phyloP scores from a whole-genome alignment of 2,329 filamentous ascomycete species.

The Aspergillus sp. region DNA sequence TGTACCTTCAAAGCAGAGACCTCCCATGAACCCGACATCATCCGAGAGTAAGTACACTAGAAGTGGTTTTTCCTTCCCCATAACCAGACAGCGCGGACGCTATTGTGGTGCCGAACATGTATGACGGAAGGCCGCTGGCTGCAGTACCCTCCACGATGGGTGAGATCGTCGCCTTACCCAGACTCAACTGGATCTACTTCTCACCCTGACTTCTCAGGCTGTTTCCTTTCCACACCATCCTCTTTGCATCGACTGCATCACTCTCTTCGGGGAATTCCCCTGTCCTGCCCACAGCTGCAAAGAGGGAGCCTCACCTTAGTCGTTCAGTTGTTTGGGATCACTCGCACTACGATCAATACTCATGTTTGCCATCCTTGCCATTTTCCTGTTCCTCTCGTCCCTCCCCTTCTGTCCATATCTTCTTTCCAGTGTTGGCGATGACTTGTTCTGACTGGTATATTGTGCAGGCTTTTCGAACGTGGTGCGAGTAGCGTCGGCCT shows the following conservation, averaged over 20 bases:
- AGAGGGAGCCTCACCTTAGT: constrained; percentile 21
- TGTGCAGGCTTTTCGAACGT: constrained; percentile 75
- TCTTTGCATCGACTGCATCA: constrained; percentile 17
- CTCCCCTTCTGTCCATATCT: constrained; percentile 22
- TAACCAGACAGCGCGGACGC: constrained; percentile 36
- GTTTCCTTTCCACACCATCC: constrained; percentile 33
- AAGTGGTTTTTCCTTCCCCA: constrained; percentile 57
- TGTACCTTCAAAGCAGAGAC: constrained; percentile 98
- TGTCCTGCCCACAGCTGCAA: constrained; percentile 27
- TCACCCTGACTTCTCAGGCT: constrained; percentile 45
- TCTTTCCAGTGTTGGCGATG: constrained; percentile 7
- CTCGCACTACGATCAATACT: constrained; percentile 28
- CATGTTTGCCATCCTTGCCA: constrained; percentile 41
- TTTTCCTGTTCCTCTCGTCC: constrained; percentile 25
- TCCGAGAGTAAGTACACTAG: constrained; percentile 95
- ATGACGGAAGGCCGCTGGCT: constrained; percentile 28
- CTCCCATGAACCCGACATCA: constrained; percentile 84
- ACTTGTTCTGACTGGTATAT: constrained; percentile 10
- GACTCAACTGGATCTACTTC: constrained; percentile 38
- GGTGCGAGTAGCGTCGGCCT: constrained; percentile 75
- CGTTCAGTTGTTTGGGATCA: constrained; percentile 32
- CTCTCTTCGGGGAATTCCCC: constrained; percentile 23
- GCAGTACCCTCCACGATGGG: constrained; percentile 38
- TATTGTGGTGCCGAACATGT: constrained; percentile 27
- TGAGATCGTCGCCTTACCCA: constrained; percentile 58